Percentiles rank a stretch among this genome's conserved stretches.
These are phyloP conservation scores for Hypoxylon subgilvum DNA, from an alignment of 495 filamentous ascomycete genomes.

Conservation along the genomic window DNA sequence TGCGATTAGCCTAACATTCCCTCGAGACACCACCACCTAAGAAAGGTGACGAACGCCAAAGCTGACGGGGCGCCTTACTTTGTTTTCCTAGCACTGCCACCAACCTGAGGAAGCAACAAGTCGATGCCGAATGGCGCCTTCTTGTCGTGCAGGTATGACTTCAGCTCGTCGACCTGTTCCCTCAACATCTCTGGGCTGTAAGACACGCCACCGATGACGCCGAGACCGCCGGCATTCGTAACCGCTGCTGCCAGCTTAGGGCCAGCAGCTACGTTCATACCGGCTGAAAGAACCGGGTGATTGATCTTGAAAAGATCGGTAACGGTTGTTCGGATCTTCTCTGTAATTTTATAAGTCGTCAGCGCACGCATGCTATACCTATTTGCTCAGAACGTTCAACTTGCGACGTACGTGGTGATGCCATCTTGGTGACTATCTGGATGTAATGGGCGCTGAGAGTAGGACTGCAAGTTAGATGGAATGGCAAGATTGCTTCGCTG, in stretches of 20 bases:
- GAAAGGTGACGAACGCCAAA: neutral
- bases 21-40: neutral
- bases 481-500: neutral
- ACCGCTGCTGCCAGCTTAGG: constrained; percentile 97
- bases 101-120: constrained; percentile 91
- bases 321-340: constrained; percentile 83
- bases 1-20: constrained; percentile 20
- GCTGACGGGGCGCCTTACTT: constrained; percentile 67
- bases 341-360: constrained; percentile 51
- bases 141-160: constrained; percentile 87
- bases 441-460: neutral
- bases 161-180: constrained; percentile 93
- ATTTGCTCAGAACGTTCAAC: neutral
- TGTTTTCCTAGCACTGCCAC: constrained; percentile 89
- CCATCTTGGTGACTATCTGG: constrained; percentile 76
- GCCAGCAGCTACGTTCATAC: constrained; percentile 98
- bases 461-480: neutral
- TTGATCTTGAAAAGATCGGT: constrained; percentile 98
- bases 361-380: constrained; percentile 14
- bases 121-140: constrained; percentile 99
- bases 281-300: constrained; percentile 92
- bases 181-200: constrained; percentile 97
- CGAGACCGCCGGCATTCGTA: constrained; percentile 94
- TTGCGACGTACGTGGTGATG: constrained; percentile 74
- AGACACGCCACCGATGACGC: constrained; percentile 94